Percentiles rank a stretch among this genome's conserved stretches.
phyloP scores from a whole-genome alignment of 2,329 filamentous ascomycete species.

The Tolypocladium pustulatum region DNA sequence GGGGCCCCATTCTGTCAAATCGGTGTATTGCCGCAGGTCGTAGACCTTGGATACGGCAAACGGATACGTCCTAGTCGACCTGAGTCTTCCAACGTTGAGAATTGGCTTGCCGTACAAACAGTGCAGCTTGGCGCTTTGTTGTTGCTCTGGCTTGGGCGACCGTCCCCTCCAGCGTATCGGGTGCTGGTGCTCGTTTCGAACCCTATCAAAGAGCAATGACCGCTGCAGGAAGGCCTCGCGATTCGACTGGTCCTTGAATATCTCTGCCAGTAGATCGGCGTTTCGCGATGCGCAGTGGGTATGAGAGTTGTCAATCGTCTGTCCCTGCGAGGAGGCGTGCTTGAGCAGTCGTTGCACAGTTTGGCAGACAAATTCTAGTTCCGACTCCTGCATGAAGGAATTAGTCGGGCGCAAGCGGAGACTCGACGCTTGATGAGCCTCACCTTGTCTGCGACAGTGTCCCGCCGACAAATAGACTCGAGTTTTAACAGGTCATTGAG shows the following conservation, averaged over 20 bases:
- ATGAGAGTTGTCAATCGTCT: slow-evolving; percentile 17
- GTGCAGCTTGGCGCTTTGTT: slow-evolving; percentile 61
- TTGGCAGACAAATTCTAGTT: slow-evolving; percentile 37
- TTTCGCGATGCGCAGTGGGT: slow-evolving; percentile 37
- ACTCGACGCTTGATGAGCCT: neutral
- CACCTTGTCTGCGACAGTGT: slow-evolving; percentile 28
- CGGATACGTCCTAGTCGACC: slow-evolving; percentile 35
- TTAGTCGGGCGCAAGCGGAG: neutral
- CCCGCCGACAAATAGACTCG: slow-evolving; percentile 27
- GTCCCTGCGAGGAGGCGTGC: slow-evolving; percentile 26
- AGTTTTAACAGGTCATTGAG: slow-evolving; percentile 34
- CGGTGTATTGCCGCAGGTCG: slow-evolving; percentile 59
- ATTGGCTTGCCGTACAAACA: slow-evolving; percentile 56
- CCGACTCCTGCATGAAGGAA: slow-evolving; percentile 19
- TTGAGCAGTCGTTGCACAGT: slow-evolving; percentile 34
- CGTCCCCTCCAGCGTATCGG: slow-evolving; percentile 3
- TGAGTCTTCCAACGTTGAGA: slow-evolving; percentile 23
- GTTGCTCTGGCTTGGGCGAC: slow-evolving; percentile 27
- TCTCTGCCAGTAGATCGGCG: slow-evolving; percentile 28
- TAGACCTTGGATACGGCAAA: slow-evolving; percentile 63
- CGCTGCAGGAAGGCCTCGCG: slow-evolving; percentile 50
- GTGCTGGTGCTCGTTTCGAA: slow-evolving; percentile 26
- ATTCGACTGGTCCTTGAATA: slow-evolving; percentile 38
- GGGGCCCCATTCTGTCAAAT: slow-evolving; percentile 56
- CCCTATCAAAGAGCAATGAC: slow-evolving; percentile 53